phyloP scores from a whole-genome alignment of 2,329 filamentous ascomycete species.

The Lecanicillium sp. region DNA sequence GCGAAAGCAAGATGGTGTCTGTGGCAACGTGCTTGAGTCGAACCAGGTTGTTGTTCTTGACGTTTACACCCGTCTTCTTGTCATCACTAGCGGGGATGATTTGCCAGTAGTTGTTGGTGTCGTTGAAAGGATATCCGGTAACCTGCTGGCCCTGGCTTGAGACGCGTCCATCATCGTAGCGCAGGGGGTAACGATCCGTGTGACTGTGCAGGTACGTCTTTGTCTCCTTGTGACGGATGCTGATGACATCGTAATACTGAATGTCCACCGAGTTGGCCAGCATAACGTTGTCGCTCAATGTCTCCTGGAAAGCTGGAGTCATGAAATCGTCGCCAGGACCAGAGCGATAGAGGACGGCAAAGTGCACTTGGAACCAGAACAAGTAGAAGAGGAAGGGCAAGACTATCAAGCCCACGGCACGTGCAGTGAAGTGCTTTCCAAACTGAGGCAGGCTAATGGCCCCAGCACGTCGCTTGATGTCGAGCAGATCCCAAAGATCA shows the following conservation, averaged over 20 bases:
- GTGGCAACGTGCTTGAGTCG: slow-evolving; percentile 82
- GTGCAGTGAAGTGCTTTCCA: slow-evolving; percentile 81
- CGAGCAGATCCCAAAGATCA: slow-evolving; percentile 89
- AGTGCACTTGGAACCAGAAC: slow-evolving; percentile 99
- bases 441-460: slow-evolving; percentile 74
- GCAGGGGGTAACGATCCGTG: slow-evolving; percentile 76
- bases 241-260: slow-evolving; percentile 83
- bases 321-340: slow-evolving; percentile 98
- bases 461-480: slow-evolving; percentile 77
- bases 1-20: slow-evolving; percentile 77
- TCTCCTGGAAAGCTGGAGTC: slow-evolving; percentile 97
- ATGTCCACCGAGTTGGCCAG: slow-evolving; percentile 77
- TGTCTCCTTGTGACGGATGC: slow-evolving; percentile 92
- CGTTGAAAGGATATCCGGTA: slow-evolving; percentile 94
- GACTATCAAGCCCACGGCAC: slow-evolving; percentile 76
- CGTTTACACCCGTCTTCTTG: slow-evolving; percentile 49
- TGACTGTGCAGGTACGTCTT: slow-evolving; percentile 96
- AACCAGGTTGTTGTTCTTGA: slow-evolving; percentile 78
- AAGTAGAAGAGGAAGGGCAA: slow-evolving; percentile 96
- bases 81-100: slow-evolving; percentile 64
- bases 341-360: slow-evolving; percentile 77
- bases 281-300: slow-evolving; percentile 90
- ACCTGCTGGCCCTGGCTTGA: slow-evolving; percentile 98
- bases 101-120: slow-evolving; percentile 99
- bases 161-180: slow-evolving; percentile 94